Base-by-base conservation (phyloP, 2,329 filamentous ascomycete species). In the Rutstroemia sp. region DNA sequence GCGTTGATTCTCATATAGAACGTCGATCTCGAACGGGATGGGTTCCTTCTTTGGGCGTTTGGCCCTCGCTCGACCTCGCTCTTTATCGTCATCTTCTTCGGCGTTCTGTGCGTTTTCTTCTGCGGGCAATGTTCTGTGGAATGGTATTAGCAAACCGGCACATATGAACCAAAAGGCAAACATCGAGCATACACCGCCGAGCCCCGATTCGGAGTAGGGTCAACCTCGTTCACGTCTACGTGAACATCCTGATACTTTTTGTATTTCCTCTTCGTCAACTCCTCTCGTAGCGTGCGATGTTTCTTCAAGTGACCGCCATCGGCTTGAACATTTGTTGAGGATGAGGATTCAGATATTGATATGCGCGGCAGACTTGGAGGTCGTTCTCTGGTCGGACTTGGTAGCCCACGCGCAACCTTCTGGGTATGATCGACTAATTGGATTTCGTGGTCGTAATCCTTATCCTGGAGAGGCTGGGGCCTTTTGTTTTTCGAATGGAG, bases 1-100 rank as follows among this genome's bases (percentile, higher is more conserved):
- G 57, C 94, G 82, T 73, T 99, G 89, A 68, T 99, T 99, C 71
- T 99, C 94, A 71, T 95, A 97, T 0, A 99, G 77, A 5, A 97
- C 81, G 61, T 99, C 94, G 59, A 97, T 83, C 27, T 81, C 85
- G 2, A 76, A 76, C 68, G 48, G 54, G 27, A 51, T 57, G 48
- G 39, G 49, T 21, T 30, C 27, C 38, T 46, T 52, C 19, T 50
- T n/a, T 30, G 51, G 17, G 45, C n/a, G 47, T 38, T 49, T 56
- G 6, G 50, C 55, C 42, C 51, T 60, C 30, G 48, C 48, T 14
- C 62, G 59, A 44, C 63, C 64, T 50, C 63, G 54, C 3, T 58
- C 57, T 16, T 58, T 58, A 25, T 42, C 55, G 30, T 54, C 50
- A 7, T 52, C 41, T 42, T 34, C 30, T 1, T 21, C 5, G n/a